phyloP scores from a whole-genome alignment of 2,329 filamentous ascomycete genomes.

The Scedosporium minutisporum region DNA sequence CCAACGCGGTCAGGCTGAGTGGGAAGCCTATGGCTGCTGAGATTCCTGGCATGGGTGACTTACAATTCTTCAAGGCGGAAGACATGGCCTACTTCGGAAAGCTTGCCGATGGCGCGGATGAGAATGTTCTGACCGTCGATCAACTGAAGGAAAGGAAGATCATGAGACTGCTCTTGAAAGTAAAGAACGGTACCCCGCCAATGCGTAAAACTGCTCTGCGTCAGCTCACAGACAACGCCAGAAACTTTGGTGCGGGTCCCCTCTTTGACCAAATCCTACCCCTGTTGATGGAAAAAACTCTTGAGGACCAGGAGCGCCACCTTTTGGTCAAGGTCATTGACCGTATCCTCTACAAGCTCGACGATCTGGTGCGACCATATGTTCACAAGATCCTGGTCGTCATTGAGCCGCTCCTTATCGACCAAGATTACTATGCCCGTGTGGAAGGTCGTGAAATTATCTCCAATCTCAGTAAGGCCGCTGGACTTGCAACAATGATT shows the following conservation, averaged over 20 bases:
- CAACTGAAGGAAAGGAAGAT: constrained; percentile 98
- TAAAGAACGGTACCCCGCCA: constrained; percentile 97
- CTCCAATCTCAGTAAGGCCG: constrained; percentile 92
- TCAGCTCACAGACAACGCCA: constrained; percentile 94
- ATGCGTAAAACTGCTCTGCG: constrained; percentile 97
- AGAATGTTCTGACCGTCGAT: constrained; percentile 84
- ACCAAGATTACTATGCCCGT: constrained; percentile 97
- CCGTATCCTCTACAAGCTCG: constrained; percentile 94
- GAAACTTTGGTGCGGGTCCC: constrained; percentile 86
- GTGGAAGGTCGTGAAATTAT: constrained; percentile 98
- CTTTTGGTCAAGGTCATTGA: constrained; percentile 98
- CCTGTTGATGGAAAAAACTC: constrained; percentile 92
- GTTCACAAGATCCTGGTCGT: constrained; percentile 98
- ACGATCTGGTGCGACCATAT: constrained; percentile 90
- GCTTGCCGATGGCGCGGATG: constrained; percentile 85
- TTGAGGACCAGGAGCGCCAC: constrained; percentile 97
- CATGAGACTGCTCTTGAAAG: constrained; percentile 90
- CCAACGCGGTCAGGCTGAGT: constrained; percentile 70
- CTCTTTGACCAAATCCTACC: constrained; percentile 97
- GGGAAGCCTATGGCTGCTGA: constrained; percentile 90
- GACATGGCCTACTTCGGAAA: constrained; percentile 99
- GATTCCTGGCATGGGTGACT: constrained; percentile 88
- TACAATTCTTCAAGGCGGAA: constrained; percentile 97
- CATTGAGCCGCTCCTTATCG: constrained; percentile 96
- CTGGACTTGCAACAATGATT: constrained; percentile 96